Evolutionary conservation across 1,139 yeast genomes (phyloP), one percentile per base, ranked within the genome.

Genomic region (Geotrichum macrosporum): DNA sequence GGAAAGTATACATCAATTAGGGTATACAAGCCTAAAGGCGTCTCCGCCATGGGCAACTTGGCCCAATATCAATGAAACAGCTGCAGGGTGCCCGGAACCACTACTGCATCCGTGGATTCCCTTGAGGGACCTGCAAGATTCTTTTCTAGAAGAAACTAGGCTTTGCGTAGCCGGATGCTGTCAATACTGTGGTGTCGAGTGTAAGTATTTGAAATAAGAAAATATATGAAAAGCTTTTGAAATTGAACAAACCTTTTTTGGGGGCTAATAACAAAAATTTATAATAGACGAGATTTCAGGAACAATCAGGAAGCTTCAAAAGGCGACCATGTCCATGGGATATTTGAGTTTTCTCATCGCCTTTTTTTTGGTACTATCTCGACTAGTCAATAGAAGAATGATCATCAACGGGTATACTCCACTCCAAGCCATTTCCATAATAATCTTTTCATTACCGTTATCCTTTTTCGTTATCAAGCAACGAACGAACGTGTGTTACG

Each of bases 351-450:
- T 51, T 26, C 44, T 50, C 31, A 37, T 51, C n/a, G 48, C 55
- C 15, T 26, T 52, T 15, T 42, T 53, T 26, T 38, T 53, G 13
- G 40, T 52, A 2, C 12, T 53, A 1, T 50, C 55, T 10, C 50
- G 53, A n/a, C 30, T 50, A 4, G 55, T 54, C 13, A 53, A 52
- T 32, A 42, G 50, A 3, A 39, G 50, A 16, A 40, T 54, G 47
- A 49, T 49, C 13, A 49, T 54, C 15, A 54, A 50, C 44, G 50
- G 48, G 32, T 54, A 53, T 30, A 53, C 57, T 9, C 54, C 56
- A 9, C 29, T 54, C n/a, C 55, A 54, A 33, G 50, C 57, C 4
- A n/a, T 48, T 12, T 41, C 55, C 13, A 48, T 54, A 16, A 47
- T 53, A 31, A 30, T 44, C 4, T 45, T 41, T 26, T 40, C 47